Evolutionary conservation across 2,329 filamentous ascomycete species (phyloP).

Genomic region (Aureobasidium sp.): DNA sequence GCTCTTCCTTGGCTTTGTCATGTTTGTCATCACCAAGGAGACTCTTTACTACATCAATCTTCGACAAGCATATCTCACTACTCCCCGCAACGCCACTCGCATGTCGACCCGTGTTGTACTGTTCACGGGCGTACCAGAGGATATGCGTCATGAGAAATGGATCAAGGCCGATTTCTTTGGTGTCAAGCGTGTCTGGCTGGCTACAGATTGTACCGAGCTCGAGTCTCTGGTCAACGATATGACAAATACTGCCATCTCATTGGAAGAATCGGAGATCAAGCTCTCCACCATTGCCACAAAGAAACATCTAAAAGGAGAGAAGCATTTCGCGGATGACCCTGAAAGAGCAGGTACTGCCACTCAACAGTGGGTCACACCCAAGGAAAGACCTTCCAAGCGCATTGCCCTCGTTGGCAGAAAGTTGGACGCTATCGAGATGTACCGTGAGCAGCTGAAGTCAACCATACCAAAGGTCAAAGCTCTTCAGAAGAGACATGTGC

Average conservation of each 20-base stretch:
- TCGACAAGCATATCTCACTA: slow-evolving; percentile 40
- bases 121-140: slow-evolving; percentile 39
- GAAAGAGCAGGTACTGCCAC: slow-evolving; percentile 43
- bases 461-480: slow-evolving; percentile 62
- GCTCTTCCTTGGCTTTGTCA: slow-evolving; percentile 36
- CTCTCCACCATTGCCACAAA: slow-evolving; percentile 31
- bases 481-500: slow-evolving; percentile 54
- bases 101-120: slow-evolving; percentile 41
- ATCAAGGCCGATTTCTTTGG: slow-evolving; percentile 33
- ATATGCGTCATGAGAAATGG: slow-evolving; percentile 31
- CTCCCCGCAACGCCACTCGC: slow-evolving; percentile 36
- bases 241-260: slow-evolving; percentile 36
- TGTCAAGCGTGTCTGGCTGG: slow-evolving; percentile 40
- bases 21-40: slow-evolving; percentile 40
- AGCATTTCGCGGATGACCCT: slow-evolving; percentile 19
- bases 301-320: slow-evolving; percentile 22
- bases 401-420: slow-evolving; percentile 69
- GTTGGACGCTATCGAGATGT: slow-evolving; percentile 87
- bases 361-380: slow-evolving; percentile 56
- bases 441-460: slow-evolving; percentile 64
- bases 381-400: slow-evolving; percentile 51
- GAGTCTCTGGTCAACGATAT: slow-evolving; percentile 38
- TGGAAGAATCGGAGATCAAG: slow-evolving; percentile 39
- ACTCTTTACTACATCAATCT: slow-evolving; percentile 39
- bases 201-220: slow-evolving; percentile 38